A percentile compares a stretch with the other conserved stretches of the same genome.
phyloP scores from a whole-genome alignment of 2,329 filamentous ascomycete genomes.

The Exophiala alcalophila region DNA sequence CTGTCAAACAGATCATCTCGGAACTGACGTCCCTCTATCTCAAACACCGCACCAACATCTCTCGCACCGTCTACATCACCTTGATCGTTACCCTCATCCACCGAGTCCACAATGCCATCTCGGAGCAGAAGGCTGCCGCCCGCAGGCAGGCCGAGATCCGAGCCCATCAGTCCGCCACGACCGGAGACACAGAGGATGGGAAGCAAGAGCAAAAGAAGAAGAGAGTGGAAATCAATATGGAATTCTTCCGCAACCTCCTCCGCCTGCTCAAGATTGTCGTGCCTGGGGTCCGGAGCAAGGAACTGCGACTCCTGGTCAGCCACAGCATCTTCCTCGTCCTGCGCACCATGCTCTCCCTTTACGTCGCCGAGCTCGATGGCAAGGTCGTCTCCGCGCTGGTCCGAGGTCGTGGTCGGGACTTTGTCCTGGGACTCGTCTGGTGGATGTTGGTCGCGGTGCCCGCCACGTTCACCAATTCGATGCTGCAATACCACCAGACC shows the following conservation, averaged over 20 bases:
- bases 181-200: slow-evolving; percentile 32
- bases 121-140: slow-evolving; percentile 85
- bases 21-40: slow-evolving; percentile 71
- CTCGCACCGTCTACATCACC: slow-evolving; percentile 77
- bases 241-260: slow-evolving; percentile 75
- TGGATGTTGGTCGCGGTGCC: slow-evolving; percentile 98
- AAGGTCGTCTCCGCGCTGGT: slow-evolving; percentile 88
- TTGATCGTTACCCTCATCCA: slow-evolving; percentile 77
- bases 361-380: slow-evolving; percentile 91
- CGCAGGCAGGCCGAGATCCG: slow-evolving; percentile 62
- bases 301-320: slow-evolving; percentile 78
- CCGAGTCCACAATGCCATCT: slow-evolving; percentile 85
- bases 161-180: slow-evolving; percentile 49
- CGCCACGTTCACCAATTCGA: slow-evolving; percentile 97
- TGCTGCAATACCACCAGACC: slow-evolving; percentile 97
- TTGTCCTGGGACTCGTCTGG: slow-evolving; percentile 83
- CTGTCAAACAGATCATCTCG: slow-evolving; percentile 62
- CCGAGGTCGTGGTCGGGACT: slow-evolving; percentile 85
- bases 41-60: slow-evolving; percentile 75
- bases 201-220: slow-evolving; percentile 51
- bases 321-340: slow-evolving; percentile 92
- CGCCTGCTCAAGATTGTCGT: slow-evolving; percentile 81
- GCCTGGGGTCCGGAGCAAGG: slow-evolving; percentile 84
- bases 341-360: slow-evolving; percentile 86
- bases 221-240: slow-evolving; percentile 88